A percentile compares a stretch with the other conserved stretches of the same genome.
Evolutionary conservation across 768 basidiomycete genomes (phyloP).

Genomic region (Leucosporidium scottii): DNA sequence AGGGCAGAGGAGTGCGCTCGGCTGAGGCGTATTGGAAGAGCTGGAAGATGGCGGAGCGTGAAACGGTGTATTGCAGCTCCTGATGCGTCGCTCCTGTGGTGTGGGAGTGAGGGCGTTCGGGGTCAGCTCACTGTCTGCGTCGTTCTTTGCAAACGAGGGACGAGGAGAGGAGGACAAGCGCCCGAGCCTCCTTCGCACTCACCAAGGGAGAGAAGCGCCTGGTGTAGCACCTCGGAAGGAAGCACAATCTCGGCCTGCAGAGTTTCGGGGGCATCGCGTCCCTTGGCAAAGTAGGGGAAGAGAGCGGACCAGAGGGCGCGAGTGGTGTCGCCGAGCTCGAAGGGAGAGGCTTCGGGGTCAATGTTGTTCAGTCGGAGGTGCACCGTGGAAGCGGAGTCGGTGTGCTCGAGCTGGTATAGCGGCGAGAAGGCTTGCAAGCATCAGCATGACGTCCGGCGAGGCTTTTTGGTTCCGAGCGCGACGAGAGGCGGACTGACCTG

Average conservation of each 20-base stretch:
- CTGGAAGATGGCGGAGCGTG: constrained; percentile 27
- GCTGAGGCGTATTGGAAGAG: constrained; percentile 18
- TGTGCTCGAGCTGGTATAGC: too few species aligned
- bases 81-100: constrained; percentile 12
- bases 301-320: constrained; percentile 29
- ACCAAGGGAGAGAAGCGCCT: constrained; percentile 18
- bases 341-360: constrained; percentile 23
- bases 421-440: too few species aligned
- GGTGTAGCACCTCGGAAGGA: constrained; percentile 18
- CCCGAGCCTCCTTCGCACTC: not conserved
- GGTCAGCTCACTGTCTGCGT: not conserved
- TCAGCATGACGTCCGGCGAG: too few species aligned
- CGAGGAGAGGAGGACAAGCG: too few species aligned
- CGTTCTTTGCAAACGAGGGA: too few species aligned
- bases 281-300: constrained; percentile 23
- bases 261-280: not conserved
- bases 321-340: constrained; percentile 20
- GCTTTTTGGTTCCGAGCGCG: too few species aligned
- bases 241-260: constrained; percentile 25
- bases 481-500: too few species aligned
- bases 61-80: constrained; percentile 11
- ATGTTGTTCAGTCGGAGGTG: constrained; percentile 21
- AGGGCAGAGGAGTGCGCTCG: not conserved
- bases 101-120: not conserved
- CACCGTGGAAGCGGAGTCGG: too few species aligned